These are phyloP conservation scores for Xylaria bambusicola DNA, from an alignment of 495 filamentous ascomycete species.

Conservation along the genomic window DNA sequence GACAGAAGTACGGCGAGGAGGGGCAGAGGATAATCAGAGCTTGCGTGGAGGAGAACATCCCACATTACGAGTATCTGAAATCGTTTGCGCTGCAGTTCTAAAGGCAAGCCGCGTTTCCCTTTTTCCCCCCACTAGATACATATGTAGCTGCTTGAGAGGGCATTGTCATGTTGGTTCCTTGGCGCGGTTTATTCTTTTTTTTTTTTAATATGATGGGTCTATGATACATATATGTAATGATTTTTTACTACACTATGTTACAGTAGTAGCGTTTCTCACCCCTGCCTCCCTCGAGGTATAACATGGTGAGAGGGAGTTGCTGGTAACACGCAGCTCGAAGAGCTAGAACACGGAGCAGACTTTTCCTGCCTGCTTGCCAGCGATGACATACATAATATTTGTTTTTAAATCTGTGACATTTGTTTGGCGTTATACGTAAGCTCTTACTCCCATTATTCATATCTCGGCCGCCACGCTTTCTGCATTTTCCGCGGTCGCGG, in stretches of 20 bases:
- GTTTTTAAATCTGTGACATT: background rate
- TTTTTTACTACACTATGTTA: slow-evolving; percentile 27
- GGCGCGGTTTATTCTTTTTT: background rate
- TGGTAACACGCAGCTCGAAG: slow-evolving; percentile 8
- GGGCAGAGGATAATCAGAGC: slow-evolving; percentile 72
- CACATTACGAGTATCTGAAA: slow-evolving; percentile 92
- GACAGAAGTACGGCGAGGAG: slow-evolving; percentile 76
- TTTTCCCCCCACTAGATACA: no score
- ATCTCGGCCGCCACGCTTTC: slow-evolving; percentile 3
- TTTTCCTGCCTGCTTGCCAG: background rate
- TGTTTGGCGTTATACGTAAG: background rate
- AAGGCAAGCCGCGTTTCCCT: no score
- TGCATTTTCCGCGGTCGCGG: background rate
- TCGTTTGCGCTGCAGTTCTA: slow-evolving; percentile 70
- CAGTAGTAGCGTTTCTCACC: slow-evolving; percentile 2
- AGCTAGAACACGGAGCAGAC: background rate
- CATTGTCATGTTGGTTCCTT: background rate
- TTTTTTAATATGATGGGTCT: background rate
- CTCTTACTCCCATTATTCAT: background rate
- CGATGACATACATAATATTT: no score
- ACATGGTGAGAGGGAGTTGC: background rate
- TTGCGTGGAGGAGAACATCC: slow-evolving; percentile 75
- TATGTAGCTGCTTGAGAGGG: no score
- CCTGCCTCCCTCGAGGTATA: slow-evolving; percentile 7
- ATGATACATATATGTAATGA: slow-evolving; percentile 25